These are phyloP conservation scores for Edaphochlamys debaryana DNA, from an alignment of 139 green algal genomes.

Conservation along the genomic window DNA sequence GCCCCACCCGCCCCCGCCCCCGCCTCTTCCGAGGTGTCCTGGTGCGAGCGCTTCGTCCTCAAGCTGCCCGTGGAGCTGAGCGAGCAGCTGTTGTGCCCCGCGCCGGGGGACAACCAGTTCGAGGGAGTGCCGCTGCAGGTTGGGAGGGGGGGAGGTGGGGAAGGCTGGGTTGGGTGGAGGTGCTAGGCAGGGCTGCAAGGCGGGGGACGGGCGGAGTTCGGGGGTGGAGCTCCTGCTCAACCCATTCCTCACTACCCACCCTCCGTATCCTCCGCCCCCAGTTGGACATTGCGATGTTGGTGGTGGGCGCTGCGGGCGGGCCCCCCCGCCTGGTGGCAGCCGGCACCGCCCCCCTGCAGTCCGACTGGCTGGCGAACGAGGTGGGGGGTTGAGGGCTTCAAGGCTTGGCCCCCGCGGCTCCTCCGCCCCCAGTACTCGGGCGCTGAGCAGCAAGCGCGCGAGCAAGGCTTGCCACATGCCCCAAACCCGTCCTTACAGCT, in stretches of 20 bases:
- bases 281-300: slow-evolving; percentile 50
- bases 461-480: too few species aligned
- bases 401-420: too few species aligned
- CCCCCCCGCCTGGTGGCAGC: slow-evolving; percentile 44
- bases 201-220: too few species aligned
- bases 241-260: too few species aligned
- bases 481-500: too few species aligned
- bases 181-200: neutral
- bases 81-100: slow-evolving; percentile 60
- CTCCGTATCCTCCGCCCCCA: neutral
- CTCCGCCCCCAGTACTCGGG: too few species aligned
- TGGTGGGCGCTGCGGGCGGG: slow-evolving; percentile 48
- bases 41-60: slow-evolving; percentile 73
- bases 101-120: slow-evolving; percentile 61
- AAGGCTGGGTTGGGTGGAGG: too few species aligned
- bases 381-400: too few species aligned
- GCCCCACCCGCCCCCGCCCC: neutral
- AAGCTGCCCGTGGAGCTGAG: slow-evolving; percentile 56
- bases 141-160: neutral
- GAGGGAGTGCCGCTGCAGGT: slow-evolving; percentile 50
- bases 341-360: slow-evolving; percentile 34
- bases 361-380: slow-evolving; percentile 50
- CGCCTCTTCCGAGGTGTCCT: slow-evolving; percentile 32
- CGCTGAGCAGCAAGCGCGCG: too few species aligned
- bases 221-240: too few species aligned